Evolutionary conservation across 2,329 filamentous ascomycete species (phyloP).

Genomic region (Aspergillus terreus): DNA sequence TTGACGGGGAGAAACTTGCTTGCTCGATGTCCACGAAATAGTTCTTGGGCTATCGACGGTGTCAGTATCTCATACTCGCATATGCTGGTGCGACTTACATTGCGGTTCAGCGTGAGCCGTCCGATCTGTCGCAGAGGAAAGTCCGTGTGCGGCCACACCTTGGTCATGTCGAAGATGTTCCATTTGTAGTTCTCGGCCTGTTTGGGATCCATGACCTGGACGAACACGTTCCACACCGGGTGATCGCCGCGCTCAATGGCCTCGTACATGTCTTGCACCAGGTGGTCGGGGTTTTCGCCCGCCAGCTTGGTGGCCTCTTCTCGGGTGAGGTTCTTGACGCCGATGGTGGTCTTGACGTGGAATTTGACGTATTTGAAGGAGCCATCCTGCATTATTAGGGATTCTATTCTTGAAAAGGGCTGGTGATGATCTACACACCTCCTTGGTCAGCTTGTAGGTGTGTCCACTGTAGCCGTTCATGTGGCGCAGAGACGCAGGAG

Average conservation of each 20-base stretch:
- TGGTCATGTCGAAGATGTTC: slow-evolving; percentile 78
- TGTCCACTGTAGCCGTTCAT: slow-evolving; percentile 64
- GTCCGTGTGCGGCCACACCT: slow-evolving; percentile 74
- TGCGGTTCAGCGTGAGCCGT: slow-evolving; percentile 71
- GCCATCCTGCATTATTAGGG: slow-evolving; percentile 42
- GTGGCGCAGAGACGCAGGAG: slow-evolving; percentile 57
- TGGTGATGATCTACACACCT: slow-evolving; percentile 15
- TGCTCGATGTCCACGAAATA: slow-evolving; percentile 67
- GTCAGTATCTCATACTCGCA: neutral
- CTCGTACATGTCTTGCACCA: slow-evolving; percentile 68
- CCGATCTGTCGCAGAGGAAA: slow-evolving; percentile 73
- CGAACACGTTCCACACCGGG: slow-evolving; percentile 74
- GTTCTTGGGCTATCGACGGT: slow-evolving; percentile 42
- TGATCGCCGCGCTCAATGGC: slow-evolving; percentile 67
- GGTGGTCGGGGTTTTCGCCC: slow-evolving; percentile 73
- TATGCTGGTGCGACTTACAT: slow-evolving; percentile 40
- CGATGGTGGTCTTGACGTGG: slow-evolving; percentile 38
- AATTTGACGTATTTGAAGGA: slow-evolving; percentile 61
- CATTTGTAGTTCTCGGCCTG: slow-evolving; percentile 74
- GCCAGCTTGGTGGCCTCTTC: slow-evolving; percentile 71
- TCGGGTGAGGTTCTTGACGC: slow-evolving; percentile 49
- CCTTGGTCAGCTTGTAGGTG: slow-evolving; percentile 61
- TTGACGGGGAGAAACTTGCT: slow-evolving; percentile 62
- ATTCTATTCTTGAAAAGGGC: too few species aligned
- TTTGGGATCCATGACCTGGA: slow-evolving; percentile 67